Base-by-base conservation (phyloP, 2,329 filamentous ascomycete genomes). In the Periglandula ipomoeae region DNA sequence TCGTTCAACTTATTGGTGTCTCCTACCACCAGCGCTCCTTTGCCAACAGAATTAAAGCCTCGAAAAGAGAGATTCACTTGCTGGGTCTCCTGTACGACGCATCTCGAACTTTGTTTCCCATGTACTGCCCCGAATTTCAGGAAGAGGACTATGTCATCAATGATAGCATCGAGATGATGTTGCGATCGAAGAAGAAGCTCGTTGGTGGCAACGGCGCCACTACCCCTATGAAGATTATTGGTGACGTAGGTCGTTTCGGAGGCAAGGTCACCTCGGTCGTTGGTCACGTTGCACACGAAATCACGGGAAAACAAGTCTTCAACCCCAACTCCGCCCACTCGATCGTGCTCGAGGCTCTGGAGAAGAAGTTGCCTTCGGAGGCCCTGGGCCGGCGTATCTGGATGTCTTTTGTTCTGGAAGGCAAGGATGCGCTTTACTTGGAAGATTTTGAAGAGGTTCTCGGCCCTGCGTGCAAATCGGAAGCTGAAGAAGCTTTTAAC, bases 401-500 rank as follows among this genome's bases (percentile, higher is more conserved):
- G 93, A 95, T 96, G 88, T 96, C 90, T 1, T 95, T 96, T 62
- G 93, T 95, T 1, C 81, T 93, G 4, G 91, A 97, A 66, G 89
- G 89, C 58, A 83, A 83, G 50, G 88, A 96, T 37, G 73, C 84
- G 0, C 74, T 98, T 8, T 87, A 79, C 56, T 67, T 78, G 8
- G 89, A 95, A 4, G 93, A 98, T 62, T 77, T 98, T 34, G 64
- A 83, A 26, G 91, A 97, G 63, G 91, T 97, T 9, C 82, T 98
- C 51, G 91, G 91, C 2, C 70, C 78, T 0, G 78, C 79, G 5
- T 83, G 85, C 58, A 80, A 81, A 53, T 72, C 79, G 0, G 87
- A 95, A 53, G 93, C 93, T 2, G 86, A 93, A 50, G 89, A 95
- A 65, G 86, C 84, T 48, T 97, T 97, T 62, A 69, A 71, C 35